phyloP scores from a whole-genome alignment of 2,329 filamentous ascomycete species.

The Exophiala calicioides region DNA sequence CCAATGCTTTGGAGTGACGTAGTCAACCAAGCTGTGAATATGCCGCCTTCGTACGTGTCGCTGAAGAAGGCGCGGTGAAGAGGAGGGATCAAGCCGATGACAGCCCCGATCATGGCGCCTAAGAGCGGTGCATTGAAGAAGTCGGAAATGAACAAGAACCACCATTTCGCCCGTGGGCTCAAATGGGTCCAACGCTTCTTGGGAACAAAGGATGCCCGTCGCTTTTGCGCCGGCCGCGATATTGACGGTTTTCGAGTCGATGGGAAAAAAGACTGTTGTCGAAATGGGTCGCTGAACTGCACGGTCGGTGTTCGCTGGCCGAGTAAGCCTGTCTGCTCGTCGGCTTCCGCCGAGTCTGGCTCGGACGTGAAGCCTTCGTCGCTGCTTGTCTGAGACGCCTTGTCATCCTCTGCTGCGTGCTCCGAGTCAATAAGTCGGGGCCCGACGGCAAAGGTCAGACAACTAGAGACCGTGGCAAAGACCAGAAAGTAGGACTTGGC shows the following conservation, averaged over 20 bases:
- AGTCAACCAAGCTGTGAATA: constrained; percentile 68
- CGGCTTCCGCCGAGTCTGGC: constrained; percentile 24
- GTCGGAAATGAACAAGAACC: constrained; percentile 43
- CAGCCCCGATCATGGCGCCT: constrained; percentile 59
- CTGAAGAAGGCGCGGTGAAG: constrained; percentile 65
- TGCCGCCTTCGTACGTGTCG: constrained; percentile 58
- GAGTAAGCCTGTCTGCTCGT: constrained; percentile 20
- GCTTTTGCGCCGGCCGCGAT: constrained; percentile 13
- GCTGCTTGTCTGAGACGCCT: constrained; percentile 1
- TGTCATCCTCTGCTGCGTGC: constrained; percentile 35
- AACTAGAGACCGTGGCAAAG: constrained; percentile 64
- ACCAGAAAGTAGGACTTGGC: constrained; percentile 68
- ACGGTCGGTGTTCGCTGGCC: constrained; percentile 3
- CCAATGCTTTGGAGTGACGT: constrained; percentile 63
- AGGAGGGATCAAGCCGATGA: constrained; percentile 61
- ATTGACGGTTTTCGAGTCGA: constrained; percentile 27
- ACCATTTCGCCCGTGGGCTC: constrained; percentile 40
- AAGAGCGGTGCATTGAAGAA: constrained; percentile 65
- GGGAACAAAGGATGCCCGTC: constrained; percentile 20
- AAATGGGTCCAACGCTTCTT: constrained; percentile 37
- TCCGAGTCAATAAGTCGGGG: constrained; percentile 58
- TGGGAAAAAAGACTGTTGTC: constrained; percentile 56
- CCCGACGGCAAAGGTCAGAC: constrained; percentile 64
- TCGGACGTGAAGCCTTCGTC: constrained; percentile 17
- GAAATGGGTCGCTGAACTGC: constrained; percentile 34